Evolutionary conservation across 2,329 filamentous ascomycete species (phyloP).

Genomic region (Botrytis galanthina): DNA sequence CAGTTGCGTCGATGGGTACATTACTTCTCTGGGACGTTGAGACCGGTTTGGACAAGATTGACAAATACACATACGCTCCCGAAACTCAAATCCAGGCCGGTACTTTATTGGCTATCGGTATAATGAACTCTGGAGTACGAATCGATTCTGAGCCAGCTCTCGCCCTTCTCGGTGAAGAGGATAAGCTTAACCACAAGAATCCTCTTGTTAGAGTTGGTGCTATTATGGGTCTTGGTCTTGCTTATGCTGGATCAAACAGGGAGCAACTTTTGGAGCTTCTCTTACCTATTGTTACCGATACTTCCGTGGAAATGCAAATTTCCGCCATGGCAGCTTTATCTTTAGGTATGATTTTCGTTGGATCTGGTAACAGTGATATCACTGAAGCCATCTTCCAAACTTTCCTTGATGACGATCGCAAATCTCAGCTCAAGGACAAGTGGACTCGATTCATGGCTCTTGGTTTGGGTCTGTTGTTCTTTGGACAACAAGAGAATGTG

Average conservation of each 20-base stretch:
- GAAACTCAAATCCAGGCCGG: conserved; percentile 88
- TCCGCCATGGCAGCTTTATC: conserved; percentile 94
- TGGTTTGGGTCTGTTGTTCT: conserved; percentile 89
- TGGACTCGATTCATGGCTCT: conserved; percentile 97
- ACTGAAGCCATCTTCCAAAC: conserved; percentile 91
- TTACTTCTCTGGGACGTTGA: conserved; percentile 93
- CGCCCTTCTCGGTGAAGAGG: conserved; percentile 76
- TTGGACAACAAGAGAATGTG: conserved; percentile 97
- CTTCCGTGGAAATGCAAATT: conserved; percentile 85
- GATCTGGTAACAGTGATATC: conserved; percentile 86
- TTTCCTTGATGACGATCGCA: conserved; percentile 88
- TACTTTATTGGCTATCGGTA: conserved; percentile 87
- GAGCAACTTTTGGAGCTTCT: conserved; percentile 82
- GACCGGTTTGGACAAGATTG: conserved; percentile 85
- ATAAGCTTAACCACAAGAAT: conserved; percentile 77
- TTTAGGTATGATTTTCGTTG: conserved; percentile 87
- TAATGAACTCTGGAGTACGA: conserved; percentile 89
- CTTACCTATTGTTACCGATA: conserved; percentile 82
- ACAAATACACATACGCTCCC: conserved; percentile 83
- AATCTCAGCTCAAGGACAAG: conserved; percentile 90
- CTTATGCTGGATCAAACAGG: conserved; percentile 93
- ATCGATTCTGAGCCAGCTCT: conserved; percentile 87
- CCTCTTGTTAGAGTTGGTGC: conserved; percentile 75
- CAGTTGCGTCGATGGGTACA: conserved; percentile 88
- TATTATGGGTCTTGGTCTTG: conserved; percentile 93